A percentile compares a stretch with the other conserved stretches of the same genome.
phyloP scores from a whole-genome alignment of 2,329 filamentous ascomycete species.

The Colletotrichum truncatum region DNA sequence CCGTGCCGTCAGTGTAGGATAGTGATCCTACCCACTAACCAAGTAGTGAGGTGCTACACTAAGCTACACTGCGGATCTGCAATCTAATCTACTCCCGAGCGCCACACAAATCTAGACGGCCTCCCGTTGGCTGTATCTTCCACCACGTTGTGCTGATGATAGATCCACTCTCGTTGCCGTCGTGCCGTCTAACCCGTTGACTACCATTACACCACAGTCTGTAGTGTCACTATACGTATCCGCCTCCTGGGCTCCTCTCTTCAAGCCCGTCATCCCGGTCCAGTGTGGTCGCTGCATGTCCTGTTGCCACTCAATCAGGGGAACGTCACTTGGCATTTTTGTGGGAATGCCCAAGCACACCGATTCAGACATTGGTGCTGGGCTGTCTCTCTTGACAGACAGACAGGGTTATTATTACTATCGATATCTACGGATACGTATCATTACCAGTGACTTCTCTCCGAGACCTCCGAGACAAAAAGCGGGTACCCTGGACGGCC shows the following conservation, averaged over 20 bases:
- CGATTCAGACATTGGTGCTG: neutral
- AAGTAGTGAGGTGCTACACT: no score
- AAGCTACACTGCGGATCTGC: slow-evolving; percentile 8
- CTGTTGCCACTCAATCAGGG: neutral
- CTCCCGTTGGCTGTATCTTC: neutral
- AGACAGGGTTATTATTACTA: no score
- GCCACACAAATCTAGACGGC: neutral
- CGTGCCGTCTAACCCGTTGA: neutral
- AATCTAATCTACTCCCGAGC: neutral
- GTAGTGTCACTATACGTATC: no score
- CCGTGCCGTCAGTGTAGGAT: no score
- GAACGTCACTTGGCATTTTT: neutral
- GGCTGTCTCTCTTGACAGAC: no score
- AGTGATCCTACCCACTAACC: no score
- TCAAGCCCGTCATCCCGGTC: no score
- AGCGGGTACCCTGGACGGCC: slow-evolving; percentile 18
- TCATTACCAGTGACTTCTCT: no score
- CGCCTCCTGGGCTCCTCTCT: no score
- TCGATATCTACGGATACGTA: no score
- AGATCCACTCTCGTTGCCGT: neutral
- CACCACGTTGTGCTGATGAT: neutral
- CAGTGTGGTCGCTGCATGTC: neutral
- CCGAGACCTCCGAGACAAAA: slow-evolving; percentile 20
- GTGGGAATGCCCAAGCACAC: slow-evolving; percentile 3
- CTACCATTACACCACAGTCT: no score